Evolutionary conservation across 345 rosid species (phyloP).

Genomic region (Eucalyptus erythrocorys): DNA sequence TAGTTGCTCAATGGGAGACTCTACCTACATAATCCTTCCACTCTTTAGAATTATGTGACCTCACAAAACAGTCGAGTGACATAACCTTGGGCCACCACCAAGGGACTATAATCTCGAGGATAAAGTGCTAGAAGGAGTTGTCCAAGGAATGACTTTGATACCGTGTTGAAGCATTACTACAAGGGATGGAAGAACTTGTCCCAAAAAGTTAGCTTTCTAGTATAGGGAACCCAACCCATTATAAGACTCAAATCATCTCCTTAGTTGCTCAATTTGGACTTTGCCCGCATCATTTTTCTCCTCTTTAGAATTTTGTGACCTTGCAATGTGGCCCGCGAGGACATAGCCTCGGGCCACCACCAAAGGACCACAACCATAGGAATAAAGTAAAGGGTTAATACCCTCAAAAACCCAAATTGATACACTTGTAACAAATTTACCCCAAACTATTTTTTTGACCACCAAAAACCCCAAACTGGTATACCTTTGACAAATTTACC

Average conservation of each 20-base stretch:
- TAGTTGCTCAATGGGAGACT: neutral
- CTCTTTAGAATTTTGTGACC: neutral
- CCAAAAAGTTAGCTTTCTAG: neutral
- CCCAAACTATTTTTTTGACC: too few relatives aligned
- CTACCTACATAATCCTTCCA: neutral
- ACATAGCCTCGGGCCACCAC: neutral
- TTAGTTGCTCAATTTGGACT: neutral
- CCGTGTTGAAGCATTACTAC: neutral
- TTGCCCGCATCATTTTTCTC: neutral
- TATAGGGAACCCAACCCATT: neutral
- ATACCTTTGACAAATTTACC: too few relatives aligned
- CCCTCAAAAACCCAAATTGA: too few relatives aligned
- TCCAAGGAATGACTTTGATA: neutral
- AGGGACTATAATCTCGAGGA: neutral
- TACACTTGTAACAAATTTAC: too few relatives aligned
- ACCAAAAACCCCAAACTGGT: too few relatives aligned
- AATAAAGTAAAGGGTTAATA: too few relatives aligned
- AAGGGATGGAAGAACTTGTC: neutral
- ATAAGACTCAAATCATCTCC: neutral
- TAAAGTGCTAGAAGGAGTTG: neutral
- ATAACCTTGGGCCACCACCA: neutral
- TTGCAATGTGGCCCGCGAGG: neutral
- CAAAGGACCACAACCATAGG: neutral
- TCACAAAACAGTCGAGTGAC: rapidly evolving
- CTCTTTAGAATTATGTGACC: neutral